Conservation (phyloP, 2,329 filamentous ascomycete species). For the Colletotrichum sp. region DNA sequence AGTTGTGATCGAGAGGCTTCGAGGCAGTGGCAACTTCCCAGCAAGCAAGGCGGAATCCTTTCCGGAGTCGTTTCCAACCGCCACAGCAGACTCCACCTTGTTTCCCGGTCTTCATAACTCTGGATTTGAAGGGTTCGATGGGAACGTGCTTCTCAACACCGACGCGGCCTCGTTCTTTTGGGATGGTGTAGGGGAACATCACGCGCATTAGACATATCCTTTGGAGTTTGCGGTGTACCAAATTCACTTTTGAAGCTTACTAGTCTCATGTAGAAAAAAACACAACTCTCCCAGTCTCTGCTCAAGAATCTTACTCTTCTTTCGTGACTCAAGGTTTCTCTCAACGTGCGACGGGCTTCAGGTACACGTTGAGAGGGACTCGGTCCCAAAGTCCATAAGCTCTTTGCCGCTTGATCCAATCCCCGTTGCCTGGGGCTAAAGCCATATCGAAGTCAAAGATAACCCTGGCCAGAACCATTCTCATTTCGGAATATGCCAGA, state of each 20-base stretch:
- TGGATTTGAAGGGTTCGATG: neutral
- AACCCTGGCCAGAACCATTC: neutral
- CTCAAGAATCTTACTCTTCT: neutral
- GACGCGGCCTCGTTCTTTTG: neutral
- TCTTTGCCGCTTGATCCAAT: neutral
- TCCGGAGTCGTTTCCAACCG: neutral
- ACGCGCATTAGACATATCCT: neutral
- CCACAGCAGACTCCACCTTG: neutral
- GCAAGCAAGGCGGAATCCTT: neutral
- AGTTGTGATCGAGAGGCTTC: slow-evolving; percentile 49
- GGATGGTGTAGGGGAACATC: neutral
- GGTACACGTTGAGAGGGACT: neutral
- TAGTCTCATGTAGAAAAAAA: neutral
- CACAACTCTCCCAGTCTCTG: no score
- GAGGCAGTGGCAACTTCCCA: slow-evolving; percentile 29
- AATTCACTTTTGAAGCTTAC: neutral
- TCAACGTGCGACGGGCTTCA: neutral
- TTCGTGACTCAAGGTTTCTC: rapidly evolving
- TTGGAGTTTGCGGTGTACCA: neutral
- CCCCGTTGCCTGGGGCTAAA: neutral
- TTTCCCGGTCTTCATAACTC: neutral
- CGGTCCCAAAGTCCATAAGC: neutral
- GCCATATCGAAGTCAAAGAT: neutral
- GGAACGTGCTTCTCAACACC: neutral
- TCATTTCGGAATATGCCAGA: slow-evolving; percentile 11